A percentile compares a stretch with the other conserved stretches of the same genome.
These are phyloP conservation scores for Trichophyton simii DNA, from an alignment of 2,329 filamentous ascomycete genomes.

Conservation along the genomic window DNA sequence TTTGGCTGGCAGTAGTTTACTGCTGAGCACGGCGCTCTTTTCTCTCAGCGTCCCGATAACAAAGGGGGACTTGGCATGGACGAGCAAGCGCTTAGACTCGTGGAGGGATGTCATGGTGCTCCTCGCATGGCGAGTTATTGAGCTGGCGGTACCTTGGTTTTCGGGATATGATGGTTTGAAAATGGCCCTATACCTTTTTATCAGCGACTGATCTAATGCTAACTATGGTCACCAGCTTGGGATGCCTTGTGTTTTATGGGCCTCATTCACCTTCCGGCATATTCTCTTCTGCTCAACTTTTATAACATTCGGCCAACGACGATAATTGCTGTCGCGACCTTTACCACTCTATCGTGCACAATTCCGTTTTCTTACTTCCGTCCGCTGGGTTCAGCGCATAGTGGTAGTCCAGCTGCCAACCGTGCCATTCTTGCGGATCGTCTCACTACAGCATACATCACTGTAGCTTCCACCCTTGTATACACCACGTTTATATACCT, in stretches of 20 bases:
- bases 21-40: constrained; percentile 53
- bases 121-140: constrained; percentile 46
- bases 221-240: constrained; percentile 4
- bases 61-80: constrained; percentile 51
- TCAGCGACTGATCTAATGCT: not conserved
- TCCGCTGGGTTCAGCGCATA: constrained; percentile 52
- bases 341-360: constrained; percentile 57
- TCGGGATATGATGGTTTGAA: constrained; percentile 51
- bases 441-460: constrained; percentile 51
- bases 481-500: constrained; percentile 62
- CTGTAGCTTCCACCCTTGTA: constrained; percentile 56
- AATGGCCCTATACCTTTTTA: not conserved
- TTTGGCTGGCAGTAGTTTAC: constrained; percentile 43
- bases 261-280: constrained; percentile 61
- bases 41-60: constrained; percentile 49
- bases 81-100: constrained; percentile 52
- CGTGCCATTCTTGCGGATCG: constrained; percentile 53
- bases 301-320: constrained; percentile 56
- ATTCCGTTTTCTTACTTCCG: constrained; percentile 66
- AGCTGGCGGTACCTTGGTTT: constrained; percentile 62
- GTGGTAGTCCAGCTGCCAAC: constrained; percentile 36
- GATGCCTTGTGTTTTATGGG: constrained; percentile 54
- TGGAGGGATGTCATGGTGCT: constrained; percentile 48
- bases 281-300: constrained; percentile 65
- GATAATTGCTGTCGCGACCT: constrained; percentile 47